Conservation (phyloP, 805 yeast genomes). For the Nakazawaea molendinolei region DNA sequence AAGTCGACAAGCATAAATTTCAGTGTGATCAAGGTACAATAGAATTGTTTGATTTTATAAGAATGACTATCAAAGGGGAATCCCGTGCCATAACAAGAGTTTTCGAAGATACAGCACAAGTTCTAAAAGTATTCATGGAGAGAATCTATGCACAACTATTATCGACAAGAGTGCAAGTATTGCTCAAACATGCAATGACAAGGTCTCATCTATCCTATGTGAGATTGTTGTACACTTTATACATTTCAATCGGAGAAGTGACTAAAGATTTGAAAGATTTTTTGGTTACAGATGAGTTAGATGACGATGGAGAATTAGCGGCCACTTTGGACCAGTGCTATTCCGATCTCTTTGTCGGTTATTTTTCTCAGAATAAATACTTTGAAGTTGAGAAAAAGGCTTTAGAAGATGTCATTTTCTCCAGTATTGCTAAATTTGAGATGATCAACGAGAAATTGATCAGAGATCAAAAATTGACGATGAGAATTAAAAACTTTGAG, state of each 20-base stretch:
- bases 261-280: conserved; percentile 61
- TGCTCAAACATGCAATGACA: conserved; percentile 57
- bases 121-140: conserved; percentile 63
- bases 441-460: conserved; percentile 29
- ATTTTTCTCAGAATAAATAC: conserved; percentile 59
- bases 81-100: conserved; percentile 68
- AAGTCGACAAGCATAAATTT: conserved; percentile 46
- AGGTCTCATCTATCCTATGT: conserved; percentile 66
- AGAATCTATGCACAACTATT: conserved; percentile 72
- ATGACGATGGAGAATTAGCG: conserved; percentile 35
- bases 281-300: conserved; percentile 39
- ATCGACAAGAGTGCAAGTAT: conserved; percentile 45
- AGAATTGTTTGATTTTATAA: conserved; percentile 46
- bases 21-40: conserved; percentile 48
- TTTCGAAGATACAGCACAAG: conserved; percentile 61
- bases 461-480: conserved; percentile 26
- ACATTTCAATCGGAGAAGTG: conserved; percentile 49
- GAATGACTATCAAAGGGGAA: conserved; percentile 59
- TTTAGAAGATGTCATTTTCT: conserved; percentile 46
- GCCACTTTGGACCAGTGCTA: conserved; percentile 61
- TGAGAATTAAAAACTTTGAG: conserved; percentile 21
- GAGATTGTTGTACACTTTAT: conserved; percentile 65
- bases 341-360: conserved; percentile 68
- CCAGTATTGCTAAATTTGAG: conserved; percentile 39
- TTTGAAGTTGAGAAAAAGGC: conserved; percentile 66